Evolutionary conservation across 106 monocot genomes (phyloP).

Genomic region (Acorus calamus): DNA sequence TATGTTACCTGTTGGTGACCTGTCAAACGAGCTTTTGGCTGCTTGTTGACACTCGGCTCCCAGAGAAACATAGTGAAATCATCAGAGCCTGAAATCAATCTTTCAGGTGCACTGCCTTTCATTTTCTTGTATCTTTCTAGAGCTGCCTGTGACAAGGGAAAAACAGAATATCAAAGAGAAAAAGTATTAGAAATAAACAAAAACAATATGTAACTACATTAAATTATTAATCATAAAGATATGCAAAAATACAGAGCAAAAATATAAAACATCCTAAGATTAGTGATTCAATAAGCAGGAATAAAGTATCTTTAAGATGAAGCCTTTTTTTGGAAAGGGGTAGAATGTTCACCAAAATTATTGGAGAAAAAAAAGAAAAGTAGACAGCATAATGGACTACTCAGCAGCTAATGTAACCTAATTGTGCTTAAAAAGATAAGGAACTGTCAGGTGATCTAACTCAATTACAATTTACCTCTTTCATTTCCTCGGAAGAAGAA

Average conservation of each 20-base stretch:
- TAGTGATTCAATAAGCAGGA: too few species aligned
- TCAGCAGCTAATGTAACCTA: too few species aligned
- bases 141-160: constrained; percentile 43
- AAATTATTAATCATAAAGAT: too few species aligned
- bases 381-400: not conserved
- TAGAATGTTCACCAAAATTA: too few species aligned
- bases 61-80: constrained; percentile 94
- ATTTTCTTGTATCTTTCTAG: constrained; percentile 74
- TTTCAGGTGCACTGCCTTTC: constrained; percentile 85
- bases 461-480: constrained; percentile 40
- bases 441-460: not conserved
- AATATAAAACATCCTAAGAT: too few species aligned
- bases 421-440: too few species aligned
- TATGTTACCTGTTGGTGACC: constrained; percentile 84
- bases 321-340: too few species aligned
- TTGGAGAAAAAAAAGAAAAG: not conserved
- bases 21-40: constrained; percentile 81
- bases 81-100: constrained; percentile 92
- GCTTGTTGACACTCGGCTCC: constrained; percentile 76
- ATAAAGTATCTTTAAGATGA: too few species aligned
- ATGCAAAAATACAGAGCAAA: too few species aligned
- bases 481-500: constrained; percentile 85
- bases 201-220: too few species aligned
- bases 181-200: too few species aligned
- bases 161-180: not conserved